Base-by-base conservation (phyloP, 129 eudicot genomes). In the Escallonia herrerae region DNA sequence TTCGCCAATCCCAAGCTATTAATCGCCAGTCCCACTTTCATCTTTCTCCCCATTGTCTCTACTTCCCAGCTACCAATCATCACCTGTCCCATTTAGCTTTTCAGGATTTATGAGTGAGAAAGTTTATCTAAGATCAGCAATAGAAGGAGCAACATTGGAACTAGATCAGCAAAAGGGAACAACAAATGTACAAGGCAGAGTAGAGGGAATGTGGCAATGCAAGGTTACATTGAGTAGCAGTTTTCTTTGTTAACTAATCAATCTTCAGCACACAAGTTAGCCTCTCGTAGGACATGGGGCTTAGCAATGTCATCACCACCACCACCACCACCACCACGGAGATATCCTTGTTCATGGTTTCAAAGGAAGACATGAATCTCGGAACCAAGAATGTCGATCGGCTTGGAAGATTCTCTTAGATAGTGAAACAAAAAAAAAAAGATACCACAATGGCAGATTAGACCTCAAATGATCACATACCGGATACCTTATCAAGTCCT, bases 261-360 rank as follows among this genome's bases (percentile, higher is more conserved):
- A 43, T 82, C 91, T 3, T 66, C 75, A 66, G 33, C 33, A 22
- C 33, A 22, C 33, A 22, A 22, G 77, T 87, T 0, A 81, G 83
- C 59, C 80, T 42, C 2, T 88, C 96, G 50, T 91, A 88, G 60
- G 96, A 88, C 66, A 88, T 91, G 42, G 91, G 91, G 44, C 58
- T 84, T 59, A 87, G 91, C 71, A 79, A 74, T 51, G 91, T 81
- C 41, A 37, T 76, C 42, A 79, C 79, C 33, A 63, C 78, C n/a
- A n/a, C n/a, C n/a, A n/a, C n/a, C n/a, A n/a, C n/a, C n/a, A n/a
- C n/a, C 37, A 22, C 33, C 33, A 22, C 33, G 1, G 91, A 88
- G 64, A n/a, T n/a, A 57, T 81, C 95, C 50, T 77, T 80, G 0
- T 73, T 83, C 5, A 42, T 70, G 56, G 42, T 14, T 0, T 71